These are phyloP conservation scores for Plenodomus tracheiphilus DNA, from an alignment of 2,329 filamentous ascomycete species.

Conservation along the genomic window DNA sequence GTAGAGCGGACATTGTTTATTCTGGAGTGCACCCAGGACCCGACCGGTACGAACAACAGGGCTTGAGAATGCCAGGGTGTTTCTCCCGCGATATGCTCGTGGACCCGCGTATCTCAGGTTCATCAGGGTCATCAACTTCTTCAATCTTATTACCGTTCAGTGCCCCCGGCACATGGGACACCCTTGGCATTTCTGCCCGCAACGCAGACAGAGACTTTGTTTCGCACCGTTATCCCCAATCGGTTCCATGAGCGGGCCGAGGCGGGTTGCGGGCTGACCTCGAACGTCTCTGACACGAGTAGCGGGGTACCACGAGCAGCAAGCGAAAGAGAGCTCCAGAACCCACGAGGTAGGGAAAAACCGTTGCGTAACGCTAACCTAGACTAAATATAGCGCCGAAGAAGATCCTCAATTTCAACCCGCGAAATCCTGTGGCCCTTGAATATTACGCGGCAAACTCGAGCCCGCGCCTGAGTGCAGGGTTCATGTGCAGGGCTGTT, in stretches of 20 bases:
- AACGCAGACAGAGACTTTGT: not conserved
- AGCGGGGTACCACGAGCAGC: not conserved
- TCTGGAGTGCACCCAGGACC: not conserved
- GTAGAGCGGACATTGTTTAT: not conserved
- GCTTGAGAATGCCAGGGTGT: not conserved
- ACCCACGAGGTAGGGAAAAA: not conserved
- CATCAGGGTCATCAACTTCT: not conserved
- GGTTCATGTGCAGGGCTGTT: not conserved
- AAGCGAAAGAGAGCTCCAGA: not conserved
- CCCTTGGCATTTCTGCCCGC: not conserved
- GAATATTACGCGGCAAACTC: not conserved
- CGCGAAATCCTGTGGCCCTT: not conserved
- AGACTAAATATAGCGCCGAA: not conserved
- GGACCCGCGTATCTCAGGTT: not conserved
- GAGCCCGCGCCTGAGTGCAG: not conserved
- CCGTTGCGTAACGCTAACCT: not conserved
- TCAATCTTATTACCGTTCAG: not conserved
- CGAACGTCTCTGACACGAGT: not conserved
- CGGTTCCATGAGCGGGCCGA: not conserved
- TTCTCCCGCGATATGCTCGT: not conserved
- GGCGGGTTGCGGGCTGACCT: not conserved
- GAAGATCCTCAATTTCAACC: not conserved
- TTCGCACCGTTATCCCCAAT: not conserved
- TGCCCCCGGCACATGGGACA: not conserved
- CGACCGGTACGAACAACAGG: not conserved